Conservation (phyloP, 768 basidiomycete genomes). For the Phaeolepiota aurea region DNA sequence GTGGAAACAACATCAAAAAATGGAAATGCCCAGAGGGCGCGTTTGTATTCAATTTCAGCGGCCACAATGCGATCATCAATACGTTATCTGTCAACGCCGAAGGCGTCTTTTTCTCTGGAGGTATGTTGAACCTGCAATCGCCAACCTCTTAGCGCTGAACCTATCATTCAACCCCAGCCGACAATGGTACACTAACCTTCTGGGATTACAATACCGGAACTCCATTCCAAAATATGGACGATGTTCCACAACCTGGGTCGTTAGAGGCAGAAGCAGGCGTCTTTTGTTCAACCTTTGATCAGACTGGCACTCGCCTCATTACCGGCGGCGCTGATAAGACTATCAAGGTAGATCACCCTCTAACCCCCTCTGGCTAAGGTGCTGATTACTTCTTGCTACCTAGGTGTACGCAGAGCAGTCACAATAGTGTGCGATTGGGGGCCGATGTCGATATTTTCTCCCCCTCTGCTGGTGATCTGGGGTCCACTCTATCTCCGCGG, state of each 20-base stretch:
- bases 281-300: constrained; percentile 95
- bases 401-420: constrained; percentile 68
- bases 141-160: neutral
- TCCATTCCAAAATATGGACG: constrained; percentile 90
- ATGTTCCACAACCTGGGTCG: constrained; percentile 95
- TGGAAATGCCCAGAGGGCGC: constrained; percentile 97
- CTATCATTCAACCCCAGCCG: constrained; percentile 42
- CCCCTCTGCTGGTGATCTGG: neutral
- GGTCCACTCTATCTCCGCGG: neutral
- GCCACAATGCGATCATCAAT: constrained; percentile 97
- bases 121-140: constrained; percentile 32
- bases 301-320: constrained; percentile 88
- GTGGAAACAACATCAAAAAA: constrained; percentile 99
- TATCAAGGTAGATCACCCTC: constrained; percentile 64
- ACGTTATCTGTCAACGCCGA: constrained; percentile 90
- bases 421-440: constrained; percentile 25
- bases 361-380: neutral
- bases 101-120: constrained; percentile 95
- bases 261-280: constrained; percentile 95
- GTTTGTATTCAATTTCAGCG: constrained; percentile 94
- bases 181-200: constrained; percentile 84
- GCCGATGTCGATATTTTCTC: neutral
- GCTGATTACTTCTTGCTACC: neutral
- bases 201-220: constrained; percentile 96
- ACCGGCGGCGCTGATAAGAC: constrained; percentile 99